Evolutionary conservation across 176 grass and related monocot species (phyloP).

Genomic region (barley (Hordeum vulgare)): MorexV3_pseudomolecules_assembly NC_058523.1:22352903-22353402

Average conservation of each 20-base stretch:
- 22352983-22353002: constrained; percentile 89
- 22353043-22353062: not conserved
- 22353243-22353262: constrained; percentile 92
- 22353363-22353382: no score
- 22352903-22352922: not conserved
- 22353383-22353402: not conserved
- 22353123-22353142: constrained; percentile 75
- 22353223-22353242: constrained; percentile 62
- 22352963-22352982: constrained; percentile 89
- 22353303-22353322: no score
- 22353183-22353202: not conserved
- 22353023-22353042: not conserved
- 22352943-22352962: constrained; percentile 89
- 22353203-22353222: constrained; percentile 10
- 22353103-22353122: constrained; percentile 45
- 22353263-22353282: constrained; percentile 46
- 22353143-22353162: constrained; percentile 59
- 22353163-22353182: not conserved
- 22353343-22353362: no score
- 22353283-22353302: no score
- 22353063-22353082: not conserved
- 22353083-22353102: not conserved
- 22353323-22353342: no score
- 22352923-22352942: constrained; percentile 81
- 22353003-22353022: constrained; percentile 63